Evolutionary conservation across 768 basidiomycete species (phyloP).

Genomic region (Neoboletus subvelutipes): DNA sequence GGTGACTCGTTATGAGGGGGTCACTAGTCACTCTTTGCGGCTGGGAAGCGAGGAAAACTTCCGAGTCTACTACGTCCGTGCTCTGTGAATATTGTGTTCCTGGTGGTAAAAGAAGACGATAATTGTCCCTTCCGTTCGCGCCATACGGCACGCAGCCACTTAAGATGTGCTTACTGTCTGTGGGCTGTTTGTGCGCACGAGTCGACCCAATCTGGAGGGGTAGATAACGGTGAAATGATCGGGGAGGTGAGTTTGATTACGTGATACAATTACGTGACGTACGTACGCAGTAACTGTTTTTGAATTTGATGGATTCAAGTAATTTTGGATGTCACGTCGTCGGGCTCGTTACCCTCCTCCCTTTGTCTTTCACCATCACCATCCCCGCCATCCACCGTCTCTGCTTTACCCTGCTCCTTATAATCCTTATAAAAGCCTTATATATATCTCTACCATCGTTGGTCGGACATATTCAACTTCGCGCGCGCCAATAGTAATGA

Average conservation of each 20-base stretch:
- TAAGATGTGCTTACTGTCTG: not conserved
- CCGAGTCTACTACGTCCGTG: conserved; percentile 2
- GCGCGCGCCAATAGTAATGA: conserved; percentile 19
- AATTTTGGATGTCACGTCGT: conserved; percentile 31
- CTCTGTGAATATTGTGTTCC: not conserved
- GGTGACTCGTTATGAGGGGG: conserved; percentile 6
- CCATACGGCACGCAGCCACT: not conserved
- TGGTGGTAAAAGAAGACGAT: not conserved
- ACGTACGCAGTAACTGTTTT: conserved; percentile 33
- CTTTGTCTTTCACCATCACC: conserved; percentile 33
- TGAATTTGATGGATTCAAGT: conserved; percentile 34
- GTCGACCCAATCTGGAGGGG: not conserved
- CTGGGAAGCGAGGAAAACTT: conserved; percentile 6
- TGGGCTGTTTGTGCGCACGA: not conserved
- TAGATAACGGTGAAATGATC: conserved; percentile 23
- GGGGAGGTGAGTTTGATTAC: conserved; percentile 24
- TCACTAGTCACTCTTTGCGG: too few species aligned
- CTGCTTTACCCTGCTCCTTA: conserved; percentile 11
- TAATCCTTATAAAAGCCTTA: conserved; percentile 15
- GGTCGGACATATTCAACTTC: conserved; percentile 24
- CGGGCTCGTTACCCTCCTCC: conserved; percentile 23
- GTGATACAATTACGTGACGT: conserved; percentile 29
- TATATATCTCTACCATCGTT: conserved; percentile 26
- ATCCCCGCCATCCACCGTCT: conserved; percentile 18
- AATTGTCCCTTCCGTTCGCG: not conserved